Base-by-base conservation (phyloP, 208 protist genomes). In the Acanthamoeba royreba region DNA sequence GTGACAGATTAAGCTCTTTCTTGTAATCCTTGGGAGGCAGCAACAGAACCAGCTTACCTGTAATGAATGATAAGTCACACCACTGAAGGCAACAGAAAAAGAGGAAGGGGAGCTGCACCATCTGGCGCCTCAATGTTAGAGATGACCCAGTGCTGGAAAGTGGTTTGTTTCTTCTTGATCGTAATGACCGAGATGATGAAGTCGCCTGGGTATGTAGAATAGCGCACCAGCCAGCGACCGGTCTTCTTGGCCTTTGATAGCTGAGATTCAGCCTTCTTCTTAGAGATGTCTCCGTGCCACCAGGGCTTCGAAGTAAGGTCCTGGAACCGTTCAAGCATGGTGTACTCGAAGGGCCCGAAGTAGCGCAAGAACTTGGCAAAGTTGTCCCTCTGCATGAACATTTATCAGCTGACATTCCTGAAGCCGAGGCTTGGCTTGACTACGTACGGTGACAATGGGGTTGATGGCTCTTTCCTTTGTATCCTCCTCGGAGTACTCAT, bases 231-330 rank as follows among this genome's bases (percentile, higher is more conserved):
- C 40, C 45, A 87, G 28, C 45, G 45, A 2, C 77, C 77, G 43
- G 42, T 87, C 77, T 58, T 87, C 77, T 87, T 87, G 77, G 77
- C 47, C 77, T 87, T 87, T 40, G 47, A n/a, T 28, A 87, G 77
- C 31, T 42, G 22, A 7, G 42, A 49, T 46, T 87, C 77, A 11
- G 77, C 77, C 47, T 87, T 87, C 45, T 87, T 87, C 77, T 87
- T 87, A 46, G 77, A 87, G 77, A 87, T 49, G 43, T 87, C 77
- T n/a, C 77, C 77, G 77, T 87, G 77, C 45, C 42, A 87, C 77
- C 77, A 87, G 42, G 42, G 42, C 45, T 87, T 87, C n/a, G 77
- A 45, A 46, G 77, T 58, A 13, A 87, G 77, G 45, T 87, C 77
- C 43, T 49, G 28, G 42, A 87, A 58, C 77, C 77, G 42, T 13